These are phyloP conservation scores for Nephelium lappaceum DNA, from an alignment of 345 rosid genomes.

Conservation along the genomic window DNA sequence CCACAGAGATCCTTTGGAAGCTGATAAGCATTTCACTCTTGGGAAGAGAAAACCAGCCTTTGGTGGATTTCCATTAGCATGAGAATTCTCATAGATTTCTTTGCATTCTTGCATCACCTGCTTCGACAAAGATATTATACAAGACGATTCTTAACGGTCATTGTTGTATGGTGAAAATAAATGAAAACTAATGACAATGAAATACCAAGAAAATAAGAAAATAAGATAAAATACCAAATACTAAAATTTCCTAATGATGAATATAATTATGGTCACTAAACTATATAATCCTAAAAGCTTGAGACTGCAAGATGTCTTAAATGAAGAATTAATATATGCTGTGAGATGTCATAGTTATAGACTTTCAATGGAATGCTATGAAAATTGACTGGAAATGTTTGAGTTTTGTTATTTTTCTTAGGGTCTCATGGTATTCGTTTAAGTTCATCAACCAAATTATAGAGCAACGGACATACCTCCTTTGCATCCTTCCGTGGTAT, in stretches of 20 bases:
- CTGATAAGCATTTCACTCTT: conserved; percentile 74
- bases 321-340: neutral
- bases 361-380: neutral
- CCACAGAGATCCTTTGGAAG: conserved; percentile 75
- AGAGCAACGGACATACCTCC: conserved; percentile 58
- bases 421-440: neutral
- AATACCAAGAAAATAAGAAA: neutral
- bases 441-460: neutral
- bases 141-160: conserved; percentile 10
- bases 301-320: neutral
- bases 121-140: neutral
- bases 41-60: conserved; percentile 88
- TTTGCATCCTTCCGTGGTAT: conserved; percentile 96
- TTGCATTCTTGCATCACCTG: conserved; percentile 98
- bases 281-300: neutral
- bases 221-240: neutral
- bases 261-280: no score
- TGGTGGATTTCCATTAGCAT: conserved; percentile 79
- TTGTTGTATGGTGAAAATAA: neutral
- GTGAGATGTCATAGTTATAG: no score
- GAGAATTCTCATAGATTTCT: conserved; percentile 90
- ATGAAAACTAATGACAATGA: neutral
- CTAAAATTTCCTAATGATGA: neutral
- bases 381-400: neutral
- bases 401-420: neutral